phyloP scores from a whole-genome alignment of 768 basidiomycete species.

The Pleurotus pulmonarius region DNA sequence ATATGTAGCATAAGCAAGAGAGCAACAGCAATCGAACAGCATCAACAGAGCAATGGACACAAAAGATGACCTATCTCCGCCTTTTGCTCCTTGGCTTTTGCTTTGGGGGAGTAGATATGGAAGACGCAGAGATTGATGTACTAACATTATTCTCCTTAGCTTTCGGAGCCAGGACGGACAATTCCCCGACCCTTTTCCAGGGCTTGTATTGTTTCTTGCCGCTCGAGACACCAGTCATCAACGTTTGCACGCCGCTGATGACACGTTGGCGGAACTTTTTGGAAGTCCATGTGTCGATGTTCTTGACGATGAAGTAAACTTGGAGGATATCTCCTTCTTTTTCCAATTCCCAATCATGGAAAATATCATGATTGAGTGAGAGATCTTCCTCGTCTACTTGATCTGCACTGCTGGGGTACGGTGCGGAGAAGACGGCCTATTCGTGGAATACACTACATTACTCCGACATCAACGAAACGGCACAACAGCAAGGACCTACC shows the following conservation, averaged over 20 bases:
- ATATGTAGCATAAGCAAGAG: neutral
- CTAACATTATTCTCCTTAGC: slow-evolving; percentile 31
- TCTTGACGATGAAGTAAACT: slow-evolving; percentile 48
- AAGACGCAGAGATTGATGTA: slow-evolving; percentile 13
- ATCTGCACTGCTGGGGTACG: slow-evolving; percentile 27
- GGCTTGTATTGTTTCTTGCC: slow-evolving; percentile 32
- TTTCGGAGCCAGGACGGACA: slow-evolving; percentile 13
- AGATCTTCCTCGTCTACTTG: slow-evolving; percentile 13
- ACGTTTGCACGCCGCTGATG: slow-evolving; percentile 30
- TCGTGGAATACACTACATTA: neutral
- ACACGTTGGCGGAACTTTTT: slow-evolving; percentile 37
- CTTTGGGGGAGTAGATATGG: slow-evolving; percentile 13
- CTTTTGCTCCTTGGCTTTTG: slow-evolving; percentile 7
- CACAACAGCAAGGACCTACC: slow-evolving; percentile 22
- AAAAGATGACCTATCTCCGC: neutral
- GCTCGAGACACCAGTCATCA: slow-evolving; percentile 29
- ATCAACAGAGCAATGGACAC: neutral
- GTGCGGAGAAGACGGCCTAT: slow-evolving; percentile 48
- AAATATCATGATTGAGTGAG: slow-evolving; percentile 16
- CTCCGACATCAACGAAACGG: neutral
- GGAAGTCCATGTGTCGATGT: slow-evolving; percentile 52
- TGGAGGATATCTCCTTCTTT: slow-evolving; percentile 40
- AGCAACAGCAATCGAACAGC: neutral
- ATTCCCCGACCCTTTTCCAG: slow-evolving; percentile 45
- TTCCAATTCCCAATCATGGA: slow-evolving; percentile 49